phyloP scores from a whole-genome alignment of 2,329 filamentous ascomycete species.

The Intubia oerlemansii region DNA sequence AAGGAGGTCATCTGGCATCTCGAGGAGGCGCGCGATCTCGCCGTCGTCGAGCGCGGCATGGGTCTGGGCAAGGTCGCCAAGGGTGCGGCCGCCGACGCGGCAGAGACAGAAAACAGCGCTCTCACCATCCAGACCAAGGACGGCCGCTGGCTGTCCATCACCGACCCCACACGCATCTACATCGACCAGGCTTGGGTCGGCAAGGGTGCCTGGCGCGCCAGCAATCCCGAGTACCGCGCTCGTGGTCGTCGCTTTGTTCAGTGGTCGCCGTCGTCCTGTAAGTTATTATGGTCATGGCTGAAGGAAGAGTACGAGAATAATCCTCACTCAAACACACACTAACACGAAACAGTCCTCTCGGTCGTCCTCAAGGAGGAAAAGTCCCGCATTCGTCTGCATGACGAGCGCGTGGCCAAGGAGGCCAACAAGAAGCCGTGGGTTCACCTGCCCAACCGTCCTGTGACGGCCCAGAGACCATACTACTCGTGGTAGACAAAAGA shows the following conservation, averaged over 20 bases:
- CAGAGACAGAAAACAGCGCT: conserved; percentile 13
- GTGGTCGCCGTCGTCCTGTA: conserved; percentile 42
- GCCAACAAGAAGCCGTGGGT: conserved; percentile 63
- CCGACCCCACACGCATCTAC: conserved; percentile 66
- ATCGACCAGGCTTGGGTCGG: conserved; percentile 77
- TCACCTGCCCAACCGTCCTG: conserved; percentile 65
- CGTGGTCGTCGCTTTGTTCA: conserved; percentile 47
- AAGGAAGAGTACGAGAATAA: too few relatives aligned
- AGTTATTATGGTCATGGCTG: too few relatives aligned
- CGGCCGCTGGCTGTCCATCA: conserved; percentile 48
- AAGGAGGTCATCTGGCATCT: conserved; percentile 61
- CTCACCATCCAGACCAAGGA: conserved; percentile 51
- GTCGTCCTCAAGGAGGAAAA: conserved; percentile 84
- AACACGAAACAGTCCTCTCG: conserved; percentile 36
- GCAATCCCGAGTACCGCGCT: conserved; percentile 49
- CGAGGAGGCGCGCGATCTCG: conserved; percentile 60
- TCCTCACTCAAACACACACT: too few relatives aligned
- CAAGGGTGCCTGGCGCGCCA: conserved; percentile 41
- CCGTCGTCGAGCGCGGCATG: conserved; percentile 68
- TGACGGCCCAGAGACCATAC: conserved; percentile 71
- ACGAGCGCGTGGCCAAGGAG: conserved; percentile 59
- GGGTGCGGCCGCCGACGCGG: conserved; percentile 11
- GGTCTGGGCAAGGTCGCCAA: conserved; percentile 34
- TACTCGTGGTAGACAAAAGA: conserved; percentile 85
- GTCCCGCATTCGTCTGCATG: conserved; percentile 60